phyloP scores from a whole-genome alignment of 768 basidiomycete genomes.

The Lactifluus hygrophoroides region DNA sequence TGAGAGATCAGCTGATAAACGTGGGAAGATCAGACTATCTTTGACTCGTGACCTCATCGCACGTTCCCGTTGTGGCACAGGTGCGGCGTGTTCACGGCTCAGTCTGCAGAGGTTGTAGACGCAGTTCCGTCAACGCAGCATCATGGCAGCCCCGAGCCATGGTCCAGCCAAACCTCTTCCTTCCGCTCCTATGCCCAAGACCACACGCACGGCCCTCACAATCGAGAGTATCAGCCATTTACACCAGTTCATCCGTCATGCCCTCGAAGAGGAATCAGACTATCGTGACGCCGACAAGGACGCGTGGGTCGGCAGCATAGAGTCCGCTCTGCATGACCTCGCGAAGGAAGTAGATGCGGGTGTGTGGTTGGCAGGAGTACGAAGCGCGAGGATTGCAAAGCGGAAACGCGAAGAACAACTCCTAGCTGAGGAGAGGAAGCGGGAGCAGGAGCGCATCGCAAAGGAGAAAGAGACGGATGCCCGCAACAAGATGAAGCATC shows the following conservation, averaged over 20 bases:
- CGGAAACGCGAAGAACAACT: neutral
- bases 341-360: constrained; percentile 3
- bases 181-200: neutral
- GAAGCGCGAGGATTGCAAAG: constrained; percentile 2
- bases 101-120: neutral
- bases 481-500: constrained; percentile 1
- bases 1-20: neutral
- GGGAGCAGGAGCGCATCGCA: constrained; percentile 10
- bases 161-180: neutral
- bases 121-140: neutral
- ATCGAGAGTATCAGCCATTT: constrained; percentile 12
- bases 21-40: constrained; percentile 1
- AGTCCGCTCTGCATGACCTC: constrained; percentile 11
- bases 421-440: neutral
- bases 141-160: constrained; percentile 8
- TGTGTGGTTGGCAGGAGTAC: constrained; percentile 13
- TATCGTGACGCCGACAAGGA: constrained; percentile 8
- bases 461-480: constrained; percentile 14
- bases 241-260: neutral
- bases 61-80: no score
- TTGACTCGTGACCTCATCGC: neutral
- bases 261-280: constrained; percentile 13
- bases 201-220: neutral
- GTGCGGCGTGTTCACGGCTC: no score
- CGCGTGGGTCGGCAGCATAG: constrained; percentile 6